Base-by-base conservation (phyloP, 805 yeast genomes). In the Wickerhamiella hasegawae region DNA sequence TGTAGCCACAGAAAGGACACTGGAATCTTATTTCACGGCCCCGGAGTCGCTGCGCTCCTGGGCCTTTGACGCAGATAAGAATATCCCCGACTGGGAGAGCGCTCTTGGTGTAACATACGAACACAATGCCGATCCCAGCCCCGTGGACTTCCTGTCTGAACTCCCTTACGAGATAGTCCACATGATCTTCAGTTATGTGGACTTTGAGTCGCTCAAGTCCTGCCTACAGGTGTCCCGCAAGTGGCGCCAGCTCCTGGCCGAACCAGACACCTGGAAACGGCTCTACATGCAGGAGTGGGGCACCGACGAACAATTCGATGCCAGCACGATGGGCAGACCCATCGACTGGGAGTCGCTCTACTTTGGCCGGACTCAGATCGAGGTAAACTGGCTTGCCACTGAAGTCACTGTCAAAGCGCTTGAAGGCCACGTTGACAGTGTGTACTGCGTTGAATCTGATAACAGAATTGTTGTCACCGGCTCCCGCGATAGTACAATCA, bases 361-460 rank as follows among this genome's bases (percentile, higher is more conserved):
- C 35, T 24, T 20, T 12, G 29, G 33, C 16, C 26, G 36, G 30
- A 34, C 25, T 12, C 14, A 11, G 5, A 31, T 42, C 5, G 35
- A 38, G 24, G 21, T 12, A 23, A 42, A 42, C 28, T 40, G 43
- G 46, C 18, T 4, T n/a, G 11, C 8, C 16, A 34, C 34, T 2
- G 10, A 23, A 6, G 24, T 36, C 32, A 43, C 6, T 28, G 31
- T 14, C 38, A 50, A 27, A 17, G 38, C 43, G 6, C 40, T 56
- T 19, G 37, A 33, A 3, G 95, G 94, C 3, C 97, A 85, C 51
- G 62, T 69, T 27, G 94, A 81, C 52, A 87, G 93, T 16, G 78
- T 85, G 11, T 67, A 87, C 25, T 73, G 94, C 43, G 65, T 84
- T 32, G 83, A 80, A 51, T 79, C 76, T 55, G 75, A 74, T 42